Conservation (phyloP, 2,329 filamentous ascomycete species). For the Ascocoryne sarcoides region DNA sequence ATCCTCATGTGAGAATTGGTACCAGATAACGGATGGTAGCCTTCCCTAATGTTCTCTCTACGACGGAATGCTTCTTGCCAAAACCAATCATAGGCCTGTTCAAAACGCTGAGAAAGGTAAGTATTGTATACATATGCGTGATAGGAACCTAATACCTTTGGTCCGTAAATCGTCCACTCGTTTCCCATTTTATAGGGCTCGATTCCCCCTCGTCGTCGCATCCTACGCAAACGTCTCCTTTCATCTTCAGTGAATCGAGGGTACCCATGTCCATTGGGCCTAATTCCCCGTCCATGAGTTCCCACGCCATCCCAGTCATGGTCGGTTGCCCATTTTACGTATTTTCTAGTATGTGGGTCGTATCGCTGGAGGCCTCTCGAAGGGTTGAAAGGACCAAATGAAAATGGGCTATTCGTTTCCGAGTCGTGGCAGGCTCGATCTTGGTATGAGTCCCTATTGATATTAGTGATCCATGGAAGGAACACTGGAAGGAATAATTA, state of each 20-base stretch:
- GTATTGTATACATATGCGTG: no score
- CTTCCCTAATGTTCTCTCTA: background rate
- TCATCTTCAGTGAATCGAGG: constrained; percentile 22
- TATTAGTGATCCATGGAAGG: background rate
- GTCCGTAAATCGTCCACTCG: constrained; percentile 22
- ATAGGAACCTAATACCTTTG: no score
- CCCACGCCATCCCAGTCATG: constrained; percentile 16
- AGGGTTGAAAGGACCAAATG: background rate
- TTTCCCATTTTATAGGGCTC: constrained; percentile 16
- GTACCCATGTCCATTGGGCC: constrained; percentile 9
- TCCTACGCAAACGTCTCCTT: constrained; percentile 9
- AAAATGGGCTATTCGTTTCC: constrained; percentile 1
- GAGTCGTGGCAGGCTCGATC: constrained; percentile 5
- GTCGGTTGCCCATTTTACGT: constrained; percentile 17
- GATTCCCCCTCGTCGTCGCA: constrained; percentile 3
- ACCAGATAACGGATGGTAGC: background rate
- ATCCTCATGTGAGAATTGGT: background rate
- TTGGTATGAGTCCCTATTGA: constrained; percentile 26
- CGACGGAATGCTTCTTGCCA: background rate
- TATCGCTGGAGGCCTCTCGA: constrained; percentile 20
- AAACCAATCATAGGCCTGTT: background rate
- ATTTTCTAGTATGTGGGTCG: constrained; percentile 23
- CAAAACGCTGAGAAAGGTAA: no score
- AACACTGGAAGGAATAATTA: constrained; percentile 1
- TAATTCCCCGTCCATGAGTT: constrained; percentile 4